Evolutionary conservation across 495 filamentous ascomycete genomes (phyloP).

Genomic region (Daldinia childiae): DNA sequence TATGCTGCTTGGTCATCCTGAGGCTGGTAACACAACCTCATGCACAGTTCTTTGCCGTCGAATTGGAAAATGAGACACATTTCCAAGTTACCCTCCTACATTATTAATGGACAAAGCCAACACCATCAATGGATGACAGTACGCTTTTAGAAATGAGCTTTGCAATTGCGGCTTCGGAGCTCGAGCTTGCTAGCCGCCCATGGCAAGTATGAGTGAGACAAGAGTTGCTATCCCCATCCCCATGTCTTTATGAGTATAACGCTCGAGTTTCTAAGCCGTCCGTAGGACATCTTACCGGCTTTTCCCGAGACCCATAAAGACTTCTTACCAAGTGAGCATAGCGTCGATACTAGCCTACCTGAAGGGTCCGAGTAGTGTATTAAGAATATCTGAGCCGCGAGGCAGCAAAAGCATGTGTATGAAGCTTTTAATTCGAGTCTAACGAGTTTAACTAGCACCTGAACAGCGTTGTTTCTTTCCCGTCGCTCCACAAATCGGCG

Average conservation of each 20-base stretch:
- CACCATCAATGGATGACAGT: conserved; percentile 37
- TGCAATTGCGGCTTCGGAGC: conserved; percentile 42
- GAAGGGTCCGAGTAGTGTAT: conserved; percentile 29
- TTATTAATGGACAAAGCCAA: conserved; percentile 38
- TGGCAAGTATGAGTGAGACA: conserved; percentile 6
- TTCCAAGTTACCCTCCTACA: conserved; percentile 17
- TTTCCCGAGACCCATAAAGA: conserved; percentile 39
- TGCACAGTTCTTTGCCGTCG: conserved; percentile 40
- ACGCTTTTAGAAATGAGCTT: conserved; percentile 38
- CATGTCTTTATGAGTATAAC: background rate
- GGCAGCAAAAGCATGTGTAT: conserved; percentile 12
- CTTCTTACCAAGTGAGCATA: conserved; percentile 37
- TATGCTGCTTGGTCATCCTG: conserved; percentile 23
- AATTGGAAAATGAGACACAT: conserved; percentile 31
- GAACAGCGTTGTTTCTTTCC: conserved; percentile 11
- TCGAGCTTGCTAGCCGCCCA: conserved; percentile 11
- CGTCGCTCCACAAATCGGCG: conserved; percentile 37
- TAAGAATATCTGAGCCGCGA: conserved; percentile 22
- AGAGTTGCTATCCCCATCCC: conserved; percentile 1
- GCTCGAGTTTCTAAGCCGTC: conserved; percentile 5
- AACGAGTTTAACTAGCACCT: conserved; percentile 2
- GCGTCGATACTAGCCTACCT: conserved; percentile 37
- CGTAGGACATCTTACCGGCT: conserved; percentile 27
- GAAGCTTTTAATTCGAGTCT: conserved; percentile 28
- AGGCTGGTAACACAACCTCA: conserved; percentile 42